Evolutionary conservation across 768 basidiomycete genomes (phyloP).

Genomic region (Ramaria sp.): DNA sequence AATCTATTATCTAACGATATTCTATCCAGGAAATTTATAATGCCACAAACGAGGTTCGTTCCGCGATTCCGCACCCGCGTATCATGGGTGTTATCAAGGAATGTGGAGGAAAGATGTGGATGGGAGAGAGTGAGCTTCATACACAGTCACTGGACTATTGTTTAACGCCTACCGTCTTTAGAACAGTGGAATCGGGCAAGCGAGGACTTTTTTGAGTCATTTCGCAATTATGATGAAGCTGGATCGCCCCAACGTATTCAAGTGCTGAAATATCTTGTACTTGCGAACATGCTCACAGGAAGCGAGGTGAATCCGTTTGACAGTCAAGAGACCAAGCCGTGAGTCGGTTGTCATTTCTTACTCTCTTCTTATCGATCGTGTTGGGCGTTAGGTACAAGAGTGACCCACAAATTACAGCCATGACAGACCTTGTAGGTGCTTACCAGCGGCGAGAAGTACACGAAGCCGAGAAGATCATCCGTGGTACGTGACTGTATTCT

Average conservation of each 20-base stretch:
- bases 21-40: constrained; percentile 87
- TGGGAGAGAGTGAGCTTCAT: constrained; percentile 78
- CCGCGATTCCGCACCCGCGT: constrained; percentile 94
- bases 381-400: constrained; percentile 65
- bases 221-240: constrained; percentile 97
- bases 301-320: constrained; percentile 99
- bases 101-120: constrained; percentile 99
- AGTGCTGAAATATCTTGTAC: constrained; percentile 94
- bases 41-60: constrained; percentile 82
- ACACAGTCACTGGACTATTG: too few species aligned
- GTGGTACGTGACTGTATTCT: constrained; percentile 38
- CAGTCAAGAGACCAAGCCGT: constrained; percentile 99
- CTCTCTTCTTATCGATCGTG: neutral
- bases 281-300: constrained; percentile 96
- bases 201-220: constrained; percentile 98
- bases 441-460: constrained; percentile 96
- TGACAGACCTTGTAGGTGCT: constrained; percentile 95
- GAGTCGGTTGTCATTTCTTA: constrained; percentile 17
- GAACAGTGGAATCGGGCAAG: constrained; percentile 96
- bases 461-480: constrained; percentile 90
- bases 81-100: constrained; percentile 99
- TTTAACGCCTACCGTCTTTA: constrained; percentile 19
- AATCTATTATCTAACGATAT: neutral
- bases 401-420: constrained; percentile 92
- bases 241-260: constrained; percentile 95